These are phyloP conservation scores for Fusarium falciforme DNA, from an alignment of 2,329 filamentous ascomycete genomes.

Conservation along the genomic window DNA sequence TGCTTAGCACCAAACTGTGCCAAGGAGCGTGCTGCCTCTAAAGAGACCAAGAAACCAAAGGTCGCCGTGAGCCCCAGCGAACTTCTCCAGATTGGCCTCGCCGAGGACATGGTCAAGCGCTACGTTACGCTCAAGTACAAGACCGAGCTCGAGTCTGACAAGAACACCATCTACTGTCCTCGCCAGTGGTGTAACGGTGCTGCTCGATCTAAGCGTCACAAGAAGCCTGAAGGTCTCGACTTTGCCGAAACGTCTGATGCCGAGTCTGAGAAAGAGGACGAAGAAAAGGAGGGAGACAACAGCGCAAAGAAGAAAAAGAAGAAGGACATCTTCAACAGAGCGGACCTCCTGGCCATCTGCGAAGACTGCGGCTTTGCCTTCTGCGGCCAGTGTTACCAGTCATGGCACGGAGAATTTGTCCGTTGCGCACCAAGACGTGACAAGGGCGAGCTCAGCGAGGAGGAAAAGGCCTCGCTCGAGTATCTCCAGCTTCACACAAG, in stretches of 20 bases:
- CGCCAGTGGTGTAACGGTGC: constrained; percentile 92
- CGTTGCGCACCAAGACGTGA: constrained; percentile 76
- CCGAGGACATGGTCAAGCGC: constrained; percentile 79
- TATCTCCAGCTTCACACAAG: constrained; percentile 87
- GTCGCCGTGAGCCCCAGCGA: constrained; percentile 83
- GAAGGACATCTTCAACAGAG: constrained; percentile 53
- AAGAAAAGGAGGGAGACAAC: constrained; percentile 44
- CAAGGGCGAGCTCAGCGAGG: constrained; percentile 78
- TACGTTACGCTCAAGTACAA: constrained; percentile 94
- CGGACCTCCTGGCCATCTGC: constrained; percentile 83
- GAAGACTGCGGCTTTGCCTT: constrained; percentile 92
- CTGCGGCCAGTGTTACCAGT: constrained; percentile 74
- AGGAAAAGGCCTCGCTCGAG: constrained; percentile 87
- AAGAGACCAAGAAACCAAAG: constrained; percentile 65
- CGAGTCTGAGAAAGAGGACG: constrained; percentile 60
- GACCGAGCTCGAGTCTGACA: constrained; percentile 90
- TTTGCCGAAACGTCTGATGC: constrained; percentile 67
- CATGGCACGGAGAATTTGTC: constrained; percentile 92
- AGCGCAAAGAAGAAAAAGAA: constrained; percentile 37
- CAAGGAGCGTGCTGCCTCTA: constrained; percentile 63
- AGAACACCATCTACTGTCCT: constrained; percentile 92
- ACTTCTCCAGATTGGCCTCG: constrained; percentile 79
- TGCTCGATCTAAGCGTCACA: constrained; percentile 79
- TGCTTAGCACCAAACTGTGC: constrained; percentile 86
- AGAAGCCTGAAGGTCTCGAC: constrained; percentile 75